Conservation (phyloP, 768 basidiomycete genomes). For the Suillus variegatus region DNA sequence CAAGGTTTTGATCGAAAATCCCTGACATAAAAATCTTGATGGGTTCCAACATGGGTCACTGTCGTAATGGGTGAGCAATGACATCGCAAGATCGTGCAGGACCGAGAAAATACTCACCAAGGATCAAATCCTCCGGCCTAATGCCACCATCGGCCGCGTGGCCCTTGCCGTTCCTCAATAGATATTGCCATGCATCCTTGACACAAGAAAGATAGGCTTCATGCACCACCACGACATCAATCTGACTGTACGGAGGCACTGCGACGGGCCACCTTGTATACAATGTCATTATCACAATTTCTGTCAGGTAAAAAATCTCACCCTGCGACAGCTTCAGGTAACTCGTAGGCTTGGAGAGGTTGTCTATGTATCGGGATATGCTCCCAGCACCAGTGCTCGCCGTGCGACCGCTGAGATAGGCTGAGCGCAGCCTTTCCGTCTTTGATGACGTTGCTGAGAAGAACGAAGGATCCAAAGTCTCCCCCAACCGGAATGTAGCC, state of each 20-base stretch:
- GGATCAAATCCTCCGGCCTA: constrained; percentile 42
- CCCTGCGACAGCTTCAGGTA: constrained; percentile 37
- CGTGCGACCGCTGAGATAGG: constrained; percentile 24
- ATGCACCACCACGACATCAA: constrained; percentile 42
- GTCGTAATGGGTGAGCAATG: neutral
- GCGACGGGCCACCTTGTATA: constrained; percentile 44
- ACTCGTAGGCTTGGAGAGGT: constrained; percentile 35
- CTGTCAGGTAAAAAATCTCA: constrained; percentile 15
- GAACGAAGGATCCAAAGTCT: constrained; percentile 40
- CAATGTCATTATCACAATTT: neutral
- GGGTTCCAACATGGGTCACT: constrained; percentile 44
- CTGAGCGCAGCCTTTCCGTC: constrained; percentile 28
- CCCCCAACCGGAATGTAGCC: constrained; percentile 42
- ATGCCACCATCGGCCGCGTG: constrained; percentile 35
- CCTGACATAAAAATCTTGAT: constrained; percentile 41
- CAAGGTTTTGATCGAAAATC: constrained; percentile 33
- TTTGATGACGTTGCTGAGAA: constrained; percentile 39
- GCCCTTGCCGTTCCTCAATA: constrained; percentile 33
- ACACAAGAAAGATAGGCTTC: constrained; percentile 26
- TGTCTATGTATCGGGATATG: constrained; percentile 28
- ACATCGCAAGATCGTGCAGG: neutral
- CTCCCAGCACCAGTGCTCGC: constrained; percentile 42
- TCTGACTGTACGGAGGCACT: constrained; percentile 37
- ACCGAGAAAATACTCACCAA: constrained; percentile 32
- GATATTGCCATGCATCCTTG: constrained; percentile 41